A percentile compares a stretch with the other conserved stretches of the same genome.
Evolutionary conservation across 1,139 yeast species (phyloP).

Genomic region (Trichomonascaceae sp.): DNA sequence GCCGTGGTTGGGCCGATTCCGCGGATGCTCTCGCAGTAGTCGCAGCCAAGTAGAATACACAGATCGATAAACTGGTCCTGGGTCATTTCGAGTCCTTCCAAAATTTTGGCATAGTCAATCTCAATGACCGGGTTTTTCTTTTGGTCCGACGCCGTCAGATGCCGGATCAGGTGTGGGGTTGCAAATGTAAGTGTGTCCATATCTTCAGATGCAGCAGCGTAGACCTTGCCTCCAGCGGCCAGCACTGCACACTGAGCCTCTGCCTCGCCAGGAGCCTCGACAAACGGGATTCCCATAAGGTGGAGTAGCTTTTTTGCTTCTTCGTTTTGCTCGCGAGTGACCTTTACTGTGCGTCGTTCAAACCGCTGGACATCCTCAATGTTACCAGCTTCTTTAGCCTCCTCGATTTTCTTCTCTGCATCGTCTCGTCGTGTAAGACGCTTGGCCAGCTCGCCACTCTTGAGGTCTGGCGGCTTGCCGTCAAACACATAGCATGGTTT

Average conservation of each 20-base stretch:
- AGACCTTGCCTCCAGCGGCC: slow-evolving; percentile 72
- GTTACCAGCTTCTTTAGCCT: slow-evolving; percentile 66
- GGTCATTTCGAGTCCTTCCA: slow-evolving; percentile 65
- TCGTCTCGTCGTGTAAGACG: slow-evolving; percentile 71
- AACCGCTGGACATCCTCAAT: slow-evolving; percentile 61
- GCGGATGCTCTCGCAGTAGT: slow-evolving; percentile 86
- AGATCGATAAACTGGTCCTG: slow-evolving; percentile 71
- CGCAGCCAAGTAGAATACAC: slow-evolving; percentile 91
- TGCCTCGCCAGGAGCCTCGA: slow-evolving; percentile 95
- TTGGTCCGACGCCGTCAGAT: slow-evolving; percentile 87
- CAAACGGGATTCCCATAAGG: slow-evolving; percentile 90
- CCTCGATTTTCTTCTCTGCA: slow-evolving; percentile 63
- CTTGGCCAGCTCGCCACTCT: slow-evolving; percentile 87
- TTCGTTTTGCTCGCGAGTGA: slow-evolving; percentile 79
- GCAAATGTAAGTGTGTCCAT: slow-evolving; percentile 95
- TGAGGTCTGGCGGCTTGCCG: slow-evolving; percentile 87
- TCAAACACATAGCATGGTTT: slow-evolving; percentile 96
- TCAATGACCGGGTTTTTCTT: slow-evolving; percentile 88
- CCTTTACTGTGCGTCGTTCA: slow-evolving; percentile 82
- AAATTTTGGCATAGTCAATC: slow-evolving; percentile 51
- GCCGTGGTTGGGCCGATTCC: slow-evolving; percentile 98
- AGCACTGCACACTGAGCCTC: slow-evolving; percentile 96
- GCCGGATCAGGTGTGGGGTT: slow-evolving; percentile 73
- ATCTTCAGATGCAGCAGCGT: slow-evolving; percentile 97
- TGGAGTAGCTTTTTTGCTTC: slow-evolving; percentile 73